Evolutionary conservation across 352 stramenopile genomes (phyloP).

Genomic region (Elongisporangium undulatum): DNA sequence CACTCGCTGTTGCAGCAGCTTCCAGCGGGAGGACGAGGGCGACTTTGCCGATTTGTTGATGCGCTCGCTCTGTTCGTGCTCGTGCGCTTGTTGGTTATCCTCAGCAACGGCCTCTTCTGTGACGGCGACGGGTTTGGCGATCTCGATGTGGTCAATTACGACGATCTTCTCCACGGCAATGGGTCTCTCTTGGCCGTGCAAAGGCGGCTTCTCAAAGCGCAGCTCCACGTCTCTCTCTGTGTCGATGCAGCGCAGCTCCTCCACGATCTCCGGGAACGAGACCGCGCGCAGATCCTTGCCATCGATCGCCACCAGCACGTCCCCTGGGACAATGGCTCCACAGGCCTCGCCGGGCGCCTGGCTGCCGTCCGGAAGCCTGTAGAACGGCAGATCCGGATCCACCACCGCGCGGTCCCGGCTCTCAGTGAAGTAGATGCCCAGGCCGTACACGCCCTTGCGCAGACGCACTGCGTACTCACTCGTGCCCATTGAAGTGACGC

Average conservation of each 20-base stretch:
- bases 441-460: conserved; percentile 50
- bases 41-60: conserved; percentile 6
- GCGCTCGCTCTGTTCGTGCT: conserved; percentile 7
- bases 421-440: conserved; percentile 68
- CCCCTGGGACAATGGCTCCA: conserved; percentile 33
- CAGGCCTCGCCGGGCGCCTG: conserved; percentile 57
- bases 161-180: background rate
- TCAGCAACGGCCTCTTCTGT: conserved; percentile 10
- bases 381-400: conserved; percentile 59
- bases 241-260: conserved; percentile 49
- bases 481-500: background rate
- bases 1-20: conserved; percentile 27
- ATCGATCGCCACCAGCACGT: conserved; percentile 50
- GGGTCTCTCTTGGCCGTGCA: background rate
- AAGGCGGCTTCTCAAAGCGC: conserved; percentile 27
- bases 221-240: conserved; percentile 28
- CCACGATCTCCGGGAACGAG: conserved; percentile 45
- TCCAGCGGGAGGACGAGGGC: conserved; percentile 15
- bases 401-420: conserved; percentile 35
- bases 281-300: conserved; percentile 19
- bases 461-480: conserved; percentile 41
- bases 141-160: background rate
- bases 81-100: conserved; percentile 3
- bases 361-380: conserved; percentile 47
- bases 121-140: conserved; percentile 3